A percentile compares a stretch with the other conserved stretches of the same genome.
These are phyloP conservation scores for Thraustotheca clavata DNA, from an alignment of 352 stramenopile genomes.

Conservation along the genomic window DNA sequence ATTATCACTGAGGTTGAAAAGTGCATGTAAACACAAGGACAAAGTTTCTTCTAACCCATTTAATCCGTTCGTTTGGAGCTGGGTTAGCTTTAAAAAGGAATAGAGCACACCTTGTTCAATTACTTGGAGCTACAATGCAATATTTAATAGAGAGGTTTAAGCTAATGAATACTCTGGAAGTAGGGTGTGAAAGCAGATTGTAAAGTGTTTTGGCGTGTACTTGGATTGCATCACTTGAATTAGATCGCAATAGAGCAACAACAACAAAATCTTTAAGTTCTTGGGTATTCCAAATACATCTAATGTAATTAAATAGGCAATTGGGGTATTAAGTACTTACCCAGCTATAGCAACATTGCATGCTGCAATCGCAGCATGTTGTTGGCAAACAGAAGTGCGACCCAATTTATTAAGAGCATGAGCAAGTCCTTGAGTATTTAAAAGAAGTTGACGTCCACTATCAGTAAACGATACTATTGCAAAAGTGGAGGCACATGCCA, in stretches of 20 bases:
- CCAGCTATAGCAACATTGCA: slow-evolving; percentile 59
- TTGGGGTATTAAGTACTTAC: background rate
- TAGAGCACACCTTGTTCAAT: slow-evolving; percentile 74
- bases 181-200: slow-evolving; percentile 57
- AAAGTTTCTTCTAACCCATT: slow-evolving; percentile 42
- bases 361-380: slow-evolving; percentile 67
- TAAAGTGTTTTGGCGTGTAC: slow-evolving; percentile 76
- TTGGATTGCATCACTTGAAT: slow-evolving; percentile 72
- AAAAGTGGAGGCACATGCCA: slow-evolving; percentile 68
- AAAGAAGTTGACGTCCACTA: slow-evolving; percentile 46
- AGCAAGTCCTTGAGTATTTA: slow-evolving; percentile 38
- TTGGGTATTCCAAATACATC: slow-evolving; percentile 59
- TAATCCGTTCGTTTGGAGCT: slow-evolving; percentile 30
- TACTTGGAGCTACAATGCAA: slow-evolving; percentile 27
- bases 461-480: slow-evolving; percentile 67
- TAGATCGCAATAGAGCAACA: slow-evolving; percentile 58
- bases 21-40: slow-evolving; percentile 51
- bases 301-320: background rate
- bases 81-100: slow-evolving; percentile 69
- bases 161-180: slow-evolving; percentile 24
- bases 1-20: slow-evolving; percentile 73
- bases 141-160: background rate
- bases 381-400: slow-evolving; percentile 62
- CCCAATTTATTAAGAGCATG: slow-evolving; percentile 63
- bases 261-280: slow-evolving; percentile 82